Conservation (phyloP, 306 rosid genomes). For the Sechiopsis laciniata region DNA sequence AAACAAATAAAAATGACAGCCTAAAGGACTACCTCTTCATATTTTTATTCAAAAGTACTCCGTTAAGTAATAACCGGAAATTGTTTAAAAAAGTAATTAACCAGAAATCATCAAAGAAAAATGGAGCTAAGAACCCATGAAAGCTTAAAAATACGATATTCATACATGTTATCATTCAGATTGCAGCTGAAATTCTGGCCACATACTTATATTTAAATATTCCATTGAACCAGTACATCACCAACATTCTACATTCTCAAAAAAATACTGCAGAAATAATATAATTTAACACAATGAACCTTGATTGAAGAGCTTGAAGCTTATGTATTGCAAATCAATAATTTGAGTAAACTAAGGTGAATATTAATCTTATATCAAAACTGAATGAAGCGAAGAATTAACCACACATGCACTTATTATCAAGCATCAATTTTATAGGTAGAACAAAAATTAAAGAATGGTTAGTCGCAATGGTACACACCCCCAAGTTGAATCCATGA, state of each 20-base stretch:
- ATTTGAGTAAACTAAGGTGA: slow-evolving; percentile 11
- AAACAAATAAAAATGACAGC: neutral
- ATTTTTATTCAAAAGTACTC: neutral
- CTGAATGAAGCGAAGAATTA: neutral
- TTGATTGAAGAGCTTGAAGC: slow-evolving; percentile 4
- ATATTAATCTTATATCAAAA: neutral
- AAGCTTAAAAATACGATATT: neutral
- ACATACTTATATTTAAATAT: neutral
- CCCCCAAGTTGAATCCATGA: slow-evolving; percentile 90
- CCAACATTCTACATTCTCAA: neutral
- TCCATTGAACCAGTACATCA: neutral
- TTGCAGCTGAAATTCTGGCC: neutral
- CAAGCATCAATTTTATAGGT: neutral
- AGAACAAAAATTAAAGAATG: slow-evolving; percentile 17
- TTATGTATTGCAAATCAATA: neutral
- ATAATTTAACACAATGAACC: neutral
- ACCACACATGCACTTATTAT: neutral
- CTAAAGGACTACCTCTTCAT: neutral
- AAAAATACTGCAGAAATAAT: neutral
- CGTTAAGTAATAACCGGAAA: neutral
- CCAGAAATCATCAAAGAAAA: neutral
- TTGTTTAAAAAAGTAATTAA: neutral
- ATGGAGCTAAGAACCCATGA: neutral
- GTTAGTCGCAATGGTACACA: slow-evolving; percentile 27
- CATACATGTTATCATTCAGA: slow-evolving; percentile 1